Percentiles rank a stretch among this genome's conserved stretches.
Evolutionary conservation across 2,329 filamentous ascomycete genomes (phyloP).

Genomic region (Trichoderma atroviride): DNA sequence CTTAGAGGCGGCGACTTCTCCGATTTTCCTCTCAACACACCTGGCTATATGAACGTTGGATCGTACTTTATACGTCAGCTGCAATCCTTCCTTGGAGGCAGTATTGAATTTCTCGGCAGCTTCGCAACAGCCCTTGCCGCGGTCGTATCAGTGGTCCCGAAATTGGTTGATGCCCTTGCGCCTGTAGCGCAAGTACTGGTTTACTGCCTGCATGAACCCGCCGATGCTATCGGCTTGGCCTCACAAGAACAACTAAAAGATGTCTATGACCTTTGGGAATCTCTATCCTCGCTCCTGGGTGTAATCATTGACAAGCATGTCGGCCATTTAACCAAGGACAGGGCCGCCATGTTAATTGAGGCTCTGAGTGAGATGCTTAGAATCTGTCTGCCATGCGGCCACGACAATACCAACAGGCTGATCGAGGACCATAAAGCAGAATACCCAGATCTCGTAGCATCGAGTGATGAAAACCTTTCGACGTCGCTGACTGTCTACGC

Average conservation of each 20-base stretch:
- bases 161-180: conserved; percentile 48
- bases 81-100: conserved; percentile 45
- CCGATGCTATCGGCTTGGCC: conserved; percentile 31
- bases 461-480: conserved; percentile 34
- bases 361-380: conserved; percentile 51
- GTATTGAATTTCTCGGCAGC: conserved; percentile 47
- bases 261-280: conserved; percentile 49
- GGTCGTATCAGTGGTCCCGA: conserved; percentile 51
- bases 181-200: conserved; percentile 42
- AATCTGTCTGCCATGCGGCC: conserved; percentile 43
- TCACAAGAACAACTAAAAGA: conserved; percentile 40
- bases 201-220: conserved; percentile 39
- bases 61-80: conserved; percentile 50
- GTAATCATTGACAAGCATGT: conserved; percentile 58
- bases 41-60: conserved; percentile 31
- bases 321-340: conserved; percentile 53
- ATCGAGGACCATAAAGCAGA: conserved; percentile 33
- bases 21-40: conserved; percentile 20
- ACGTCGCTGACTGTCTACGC: conserved; percentile 49
- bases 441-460: conserved; percentile 37
- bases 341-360: conserved; percentile 43
- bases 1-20: conserved; percentile 28
- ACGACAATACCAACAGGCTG: conserved; percentile 40
- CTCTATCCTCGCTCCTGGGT: conserved; percentile 48
- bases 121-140: conserved; percentile 47